Conservation (phyloP, 371 early-diverging fungal genomes). For the Coemansia sp. region DNA sequence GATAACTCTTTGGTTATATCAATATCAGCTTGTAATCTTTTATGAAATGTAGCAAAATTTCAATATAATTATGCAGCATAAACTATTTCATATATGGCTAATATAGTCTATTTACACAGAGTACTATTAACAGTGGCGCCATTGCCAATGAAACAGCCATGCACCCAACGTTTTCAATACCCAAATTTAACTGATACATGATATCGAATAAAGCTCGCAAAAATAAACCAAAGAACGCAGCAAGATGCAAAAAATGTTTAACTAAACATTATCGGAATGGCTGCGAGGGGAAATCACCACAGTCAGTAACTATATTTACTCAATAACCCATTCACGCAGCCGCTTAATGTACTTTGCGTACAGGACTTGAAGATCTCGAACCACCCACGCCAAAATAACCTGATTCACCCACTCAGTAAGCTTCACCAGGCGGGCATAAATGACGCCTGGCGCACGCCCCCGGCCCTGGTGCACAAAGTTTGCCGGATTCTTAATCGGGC, state of each 20-base stretch:
- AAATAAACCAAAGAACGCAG: background rate
- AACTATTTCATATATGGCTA: background rate
- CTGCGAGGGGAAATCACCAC: background rate
- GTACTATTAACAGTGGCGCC: background rate
- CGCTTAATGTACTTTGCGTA: constrained; percentile 53
- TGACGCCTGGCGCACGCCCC: constrained; percentile 47
- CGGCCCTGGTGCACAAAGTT: constrained; percentile 42
- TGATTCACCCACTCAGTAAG: constrained; percentile 52
- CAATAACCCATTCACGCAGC: constrained; percentile 52
- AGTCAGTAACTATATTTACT: constrained; percentile 22
- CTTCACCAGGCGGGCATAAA: constrained; percentile 46
- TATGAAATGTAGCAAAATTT: background rate
- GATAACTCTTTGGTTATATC: no score
- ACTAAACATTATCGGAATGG: background rate
- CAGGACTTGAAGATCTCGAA: constrained; percentile 50
- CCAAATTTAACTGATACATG: background rate
- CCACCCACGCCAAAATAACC: constrained; percentile 51
- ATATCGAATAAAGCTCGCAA: background rate
- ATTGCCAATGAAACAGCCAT: background rate
- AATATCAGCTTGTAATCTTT: background rate
- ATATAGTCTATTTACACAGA: constrained; percentile 1
- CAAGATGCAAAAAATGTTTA: background rate
- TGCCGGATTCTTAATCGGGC: constrained; percentile 44
- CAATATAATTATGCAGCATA: background rate
- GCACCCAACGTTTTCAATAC: background rate